Conservation (phyloP, 345 rosid genomes). For the Hevea brasiliensis region DNA sequence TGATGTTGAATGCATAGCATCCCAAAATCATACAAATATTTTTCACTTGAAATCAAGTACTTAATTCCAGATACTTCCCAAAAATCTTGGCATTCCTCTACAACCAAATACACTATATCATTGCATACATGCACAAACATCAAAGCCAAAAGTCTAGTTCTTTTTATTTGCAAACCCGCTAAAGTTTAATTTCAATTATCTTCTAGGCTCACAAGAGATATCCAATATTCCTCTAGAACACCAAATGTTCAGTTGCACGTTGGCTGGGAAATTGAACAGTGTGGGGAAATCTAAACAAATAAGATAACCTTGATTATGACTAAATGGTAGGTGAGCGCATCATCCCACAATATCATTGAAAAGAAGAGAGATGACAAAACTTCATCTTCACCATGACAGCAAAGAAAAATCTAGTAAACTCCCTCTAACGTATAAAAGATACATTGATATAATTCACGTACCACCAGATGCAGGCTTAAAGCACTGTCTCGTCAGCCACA, state of each 20-base stretch:
- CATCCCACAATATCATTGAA: not conserved
- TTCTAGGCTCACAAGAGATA: too few relatives aligned
- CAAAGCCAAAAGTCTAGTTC: not conserved
- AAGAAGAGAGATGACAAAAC: not conserved
- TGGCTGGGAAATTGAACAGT: not conserved
- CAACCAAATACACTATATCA: not conserved
- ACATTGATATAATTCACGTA: not conserved
- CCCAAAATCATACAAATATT: not conserved
- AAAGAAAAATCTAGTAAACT: not conserved
- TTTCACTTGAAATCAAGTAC: not conserved
- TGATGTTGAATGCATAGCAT: not conserved
- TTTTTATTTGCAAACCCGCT: not conserved
- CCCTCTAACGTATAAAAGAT: not conserved
- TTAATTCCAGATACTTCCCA: not conserved
- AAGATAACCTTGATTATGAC: not conserved
- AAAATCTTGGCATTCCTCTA: not conserved
- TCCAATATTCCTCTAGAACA: not conserved
- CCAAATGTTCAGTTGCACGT: not conserved
- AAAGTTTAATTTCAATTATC: not conserved
- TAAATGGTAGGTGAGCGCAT: not conserved
- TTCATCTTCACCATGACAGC: slow-evolving; percentile 1
- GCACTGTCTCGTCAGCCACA: not conserved
- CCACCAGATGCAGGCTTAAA: not conserved
- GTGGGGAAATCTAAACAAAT: not conserved
- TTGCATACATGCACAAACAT: not conserved